These are phyloP conservation scores for Corchorus olitorius DNA, from an alignment of 345 rosid species.

Conservation along the genomic window DNA sequence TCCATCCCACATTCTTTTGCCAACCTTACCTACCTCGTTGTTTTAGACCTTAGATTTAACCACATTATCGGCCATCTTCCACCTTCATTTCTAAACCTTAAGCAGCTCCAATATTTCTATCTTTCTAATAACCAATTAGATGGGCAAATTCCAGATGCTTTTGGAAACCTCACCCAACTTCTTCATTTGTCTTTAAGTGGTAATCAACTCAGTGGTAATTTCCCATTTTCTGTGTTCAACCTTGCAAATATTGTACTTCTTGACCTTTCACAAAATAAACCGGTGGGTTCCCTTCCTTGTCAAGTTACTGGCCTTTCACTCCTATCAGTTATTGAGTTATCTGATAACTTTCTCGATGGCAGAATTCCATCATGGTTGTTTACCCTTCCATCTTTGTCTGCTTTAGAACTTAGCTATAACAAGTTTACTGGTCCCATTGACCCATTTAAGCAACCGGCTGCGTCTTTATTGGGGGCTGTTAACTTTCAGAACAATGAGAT, in stretches of 20 bases:
- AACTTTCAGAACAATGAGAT: not conserved
- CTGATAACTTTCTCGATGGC: too few relatives aligned
- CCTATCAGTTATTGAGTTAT: too few relatives aligned
- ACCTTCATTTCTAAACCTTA: not conserved
- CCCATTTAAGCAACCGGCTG: not conserved
- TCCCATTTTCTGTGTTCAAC: too few relatives aligned
- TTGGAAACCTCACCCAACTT: too few relatives aligned
- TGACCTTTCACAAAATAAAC: too few relatives aligned
- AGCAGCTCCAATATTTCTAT: not conserved
- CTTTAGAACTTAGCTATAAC: accelerated
- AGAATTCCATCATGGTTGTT: not conserved
- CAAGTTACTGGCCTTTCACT: too few relatives aligned
- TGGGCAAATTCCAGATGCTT: not conserved
- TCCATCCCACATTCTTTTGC: not conserved
- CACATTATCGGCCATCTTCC: not conserved
- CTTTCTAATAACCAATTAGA: constrained; percentile 19
- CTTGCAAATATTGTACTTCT: too few relatives aligned
- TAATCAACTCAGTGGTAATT: too few relatives aligned
- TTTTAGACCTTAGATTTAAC: not conserved
- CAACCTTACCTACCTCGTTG: not conserved
- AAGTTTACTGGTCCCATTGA: not conserved
- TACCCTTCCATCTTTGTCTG: not conserved
- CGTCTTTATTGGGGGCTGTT: not conserved
- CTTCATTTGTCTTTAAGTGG: not conserved
- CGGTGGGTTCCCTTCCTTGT: too few relatives aligned